Conservation (phyloP, 495 filamentous ascomycete species). For the Beverwykella pulmonaria region DNA sequence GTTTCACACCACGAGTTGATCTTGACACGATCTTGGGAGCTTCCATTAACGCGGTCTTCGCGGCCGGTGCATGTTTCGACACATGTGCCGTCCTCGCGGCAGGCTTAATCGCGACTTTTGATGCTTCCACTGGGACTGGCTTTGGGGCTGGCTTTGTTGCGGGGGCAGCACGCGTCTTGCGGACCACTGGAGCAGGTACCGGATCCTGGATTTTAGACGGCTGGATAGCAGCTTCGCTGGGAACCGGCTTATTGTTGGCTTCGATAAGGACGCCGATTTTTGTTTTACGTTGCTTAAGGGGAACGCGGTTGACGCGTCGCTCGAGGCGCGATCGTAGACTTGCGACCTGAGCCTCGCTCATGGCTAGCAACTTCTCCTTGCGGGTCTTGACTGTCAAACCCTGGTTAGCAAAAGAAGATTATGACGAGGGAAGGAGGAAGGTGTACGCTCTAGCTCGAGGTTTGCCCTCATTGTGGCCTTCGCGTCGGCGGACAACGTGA, state of each 20-base stretch:
- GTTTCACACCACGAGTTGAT: slow-evolving; percentile 54
- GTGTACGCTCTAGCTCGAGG: slow-evolving; percentile 84
- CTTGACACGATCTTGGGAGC: slow-evolving; percentile 18
- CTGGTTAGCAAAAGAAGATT: neutral
- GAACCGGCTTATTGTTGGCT: slow-evolving; percentile 18
- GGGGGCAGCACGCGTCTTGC: slow-evolving; percentile 30
- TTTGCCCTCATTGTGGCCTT: slow-evolving; percentile 77
- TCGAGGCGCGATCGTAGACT: slow-evolving; percentile 84
- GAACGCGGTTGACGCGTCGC: slow-evolving; percentile 92
- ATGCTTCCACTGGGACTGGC: too few species aligned
- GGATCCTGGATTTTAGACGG: neutral
- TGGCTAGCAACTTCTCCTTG: slow-evolving; percentile 84
- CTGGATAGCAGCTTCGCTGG: too few species aligned
- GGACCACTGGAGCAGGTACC: slow-evolving; percentile 35
- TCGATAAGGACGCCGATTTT: slow-evolving; percentile 82
- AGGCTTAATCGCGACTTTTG: too few species aligned
- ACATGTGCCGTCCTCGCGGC: neutral
- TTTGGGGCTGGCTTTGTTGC: slow-evolving; percentile 33
- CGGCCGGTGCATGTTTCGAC: neutral
- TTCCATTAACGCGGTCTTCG: slow-evolving; percentile 8
- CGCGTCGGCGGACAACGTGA: slow-evolving; percentile 65
- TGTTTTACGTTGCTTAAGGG: slow-evolving; percentile 71
- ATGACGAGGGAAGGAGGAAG: neutral
- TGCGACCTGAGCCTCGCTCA: slow-evolving; percentile 85
- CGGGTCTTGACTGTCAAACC: slow-evolving; percentile 76